Conservation (phyloP, 2,329 filamentous ascomycete species). For the Hawksworthiomyces lignivorus region DNA sequence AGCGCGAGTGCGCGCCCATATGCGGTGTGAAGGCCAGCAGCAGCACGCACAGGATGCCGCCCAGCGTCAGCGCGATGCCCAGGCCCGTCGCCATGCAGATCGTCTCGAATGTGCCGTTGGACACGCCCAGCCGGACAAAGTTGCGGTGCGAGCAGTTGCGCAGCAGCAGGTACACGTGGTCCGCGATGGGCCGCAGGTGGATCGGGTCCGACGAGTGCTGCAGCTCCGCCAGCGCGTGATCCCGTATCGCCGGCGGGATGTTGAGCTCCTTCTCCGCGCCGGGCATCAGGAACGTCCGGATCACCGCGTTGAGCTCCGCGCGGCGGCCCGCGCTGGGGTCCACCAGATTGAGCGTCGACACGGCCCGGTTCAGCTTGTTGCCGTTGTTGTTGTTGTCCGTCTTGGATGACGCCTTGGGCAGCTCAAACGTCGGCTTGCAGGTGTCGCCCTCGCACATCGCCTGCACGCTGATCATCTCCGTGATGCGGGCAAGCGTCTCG, state of each 20-base stretch:
- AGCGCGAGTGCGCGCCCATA: slow-evolving; percentile 31
- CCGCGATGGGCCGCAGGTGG: slow-evolving; percentile 34
- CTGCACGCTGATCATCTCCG: slow-evolving; percentile 24
- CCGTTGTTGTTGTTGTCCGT: no score
- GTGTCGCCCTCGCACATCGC: slow-evolving; percentile 18
- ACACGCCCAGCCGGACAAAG: slow-evolving; percentile 46
- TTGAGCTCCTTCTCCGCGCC: slow-evolving; percentile 39
- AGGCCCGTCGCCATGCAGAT: slow-evolving; percentile 37
- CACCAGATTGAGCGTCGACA: slow-evolving; percentile 13
- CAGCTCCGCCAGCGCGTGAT: slow-evolving; percentile 28
- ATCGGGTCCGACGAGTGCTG: slow-evolving; percentile 28
- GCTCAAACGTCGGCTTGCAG: slow-evolving; percentile 11
- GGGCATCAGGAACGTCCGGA: slow-evolving; percentile 32
- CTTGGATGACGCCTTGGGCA: slow-evolving; percentile 6
- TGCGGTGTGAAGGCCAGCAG: slow-evolving; percentile 31
- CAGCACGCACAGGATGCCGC: slow-evolving; percentile 32
- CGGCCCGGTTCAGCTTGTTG: neutral
- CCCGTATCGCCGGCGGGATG: slow-evolving; percentile 34
- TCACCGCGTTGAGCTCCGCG: slow-evolving; percentile 30
- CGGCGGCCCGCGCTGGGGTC: slow-evolving; percentile 16
- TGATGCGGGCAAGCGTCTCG: slow-evolving; percentile 27
- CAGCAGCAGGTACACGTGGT: slow-evolving; percentile 38
- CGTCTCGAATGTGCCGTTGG: slow-evolving; percentile 43
- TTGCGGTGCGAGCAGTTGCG: slow-evolving; percentile 41
- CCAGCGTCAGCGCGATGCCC: slow-evolving; percentile 32